These are phyloP conservation scores for Cystobasidium pallidum DNA, from an alignment of 1,284 basidiomycete genomes.

Conservation along the genomic window DNA sequence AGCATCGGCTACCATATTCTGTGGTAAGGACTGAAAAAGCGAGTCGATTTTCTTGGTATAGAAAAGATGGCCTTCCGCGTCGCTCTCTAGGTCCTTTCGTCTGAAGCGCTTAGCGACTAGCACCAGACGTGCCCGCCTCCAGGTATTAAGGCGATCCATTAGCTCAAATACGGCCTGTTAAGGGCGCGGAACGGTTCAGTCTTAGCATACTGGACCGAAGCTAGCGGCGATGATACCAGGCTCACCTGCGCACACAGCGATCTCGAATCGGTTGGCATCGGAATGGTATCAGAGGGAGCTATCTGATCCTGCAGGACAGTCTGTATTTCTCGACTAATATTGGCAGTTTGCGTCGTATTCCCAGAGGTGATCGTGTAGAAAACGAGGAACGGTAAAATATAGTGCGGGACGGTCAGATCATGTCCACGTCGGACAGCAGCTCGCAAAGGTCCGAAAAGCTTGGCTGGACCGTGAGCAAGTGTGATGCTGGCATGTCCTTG, in stretches of 20 bases:
- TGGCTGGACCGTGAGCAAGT: constrained; percentile 57
- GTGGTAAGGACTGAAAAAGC: constrained; percentile 55
- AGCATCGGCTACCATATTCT: constrained; percentile 87
- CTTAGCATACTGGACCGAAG: background rate
- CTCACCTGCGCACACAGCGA: constrained; percentile 69
- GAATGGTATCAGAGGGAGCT: constrained; percentile 65
- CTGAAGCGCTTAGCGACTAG: constrained; percentile 56
- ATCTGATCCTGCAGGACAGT: constrained; percentile 88
- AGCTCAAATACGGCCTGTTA: constrained; percentile 84
- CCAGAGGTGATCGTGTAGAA: constrained; percentile 84
- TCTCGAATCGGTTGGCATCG: constrained; percentile 69
- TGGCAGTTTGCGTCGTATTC: constrained; percentile 64
- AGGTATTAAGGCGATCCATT: constrained; percentile 92
- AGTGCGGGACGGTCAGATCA: constrained; percentile 87
- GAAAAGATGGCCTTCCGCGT: constrained; percentile 53
- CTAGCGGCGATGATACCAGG: background rate
- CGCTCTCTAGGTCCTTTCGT: constrained; percentile 53
- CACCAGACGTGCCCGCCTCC: constrained; percentile 64
- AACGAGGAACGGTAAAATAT: constrained; percentile 89
- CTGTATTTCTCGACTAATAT: constrained; percentile 76
- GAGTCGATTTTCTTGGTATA: constrained; percentile 46
- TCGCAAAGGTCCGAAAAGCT: constrained; percentile 77
- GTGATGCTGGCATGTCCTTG: constrained; percentile 57
- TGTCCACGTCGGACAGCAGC: constrained; percentile 75
- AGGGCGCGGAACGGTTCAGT: background rate